These are phyloP conservation scores for Kregervanrija fluxuum DNA, from an alignment of 805 yeast genomes.

Conservation along the genomic window DNA sequence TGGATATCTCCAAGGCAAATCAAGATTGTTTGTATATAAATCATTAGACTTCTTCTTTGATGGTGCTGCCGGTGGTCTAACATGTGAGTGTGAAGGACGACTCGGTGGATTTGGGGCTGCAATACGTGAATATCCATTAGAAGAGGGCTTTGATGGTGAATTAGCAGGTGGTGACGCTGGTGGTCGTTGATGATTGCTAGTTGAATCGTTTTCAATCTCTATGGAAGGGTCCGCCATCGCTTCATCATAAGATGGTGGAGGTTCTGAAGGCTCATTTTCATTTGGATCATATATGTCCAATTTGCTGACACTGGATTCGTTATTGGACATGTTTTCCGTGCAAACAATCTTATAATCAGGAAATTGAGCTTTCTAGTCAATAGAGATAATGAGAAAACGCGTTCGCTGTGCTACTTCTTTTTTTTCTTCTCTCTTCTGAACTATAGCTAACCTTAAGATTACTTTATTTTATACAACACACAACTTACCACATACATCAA, in stretches of 20 bases:
- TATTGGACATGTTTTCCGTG: too few relatives aligned
- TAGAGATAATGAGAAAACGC: neutral
- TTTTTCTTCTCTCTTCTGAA: neutral
- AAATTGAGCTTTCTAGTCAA: too few relatives aligned
- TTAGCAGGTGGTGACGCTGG: slow-evolving; percentile 3
- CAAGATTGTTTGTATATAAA: slow-evolving; percentile 23
- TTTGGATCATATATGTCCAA: slow-evolving; percentile 10
- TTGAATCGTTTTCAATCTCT: neutral
- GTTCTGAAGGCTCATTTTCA: slow-evolving; percentile 14
- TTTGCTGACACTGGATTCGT: neutral
- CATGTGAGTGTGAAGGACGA: too few relatives aligned
- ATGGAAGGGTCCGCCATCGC: slow-evolving; percentile 18
- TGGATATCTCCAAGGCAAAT: slow-evolving; percentile 53
- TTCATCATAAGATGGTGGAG: slow-evolving; percentile 44
- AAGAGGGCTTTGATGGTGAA: neutral
- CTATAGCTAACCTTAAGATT: neutral
- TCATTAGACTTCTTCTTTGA: too few relatives aligned
- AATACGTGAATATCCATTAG: slow-evolving; percentile 1
- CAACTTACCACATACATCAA: neutral
- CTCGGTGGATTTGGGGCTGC: slow-evolving; percentile 9
- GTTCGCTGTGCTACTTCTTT: neutral
- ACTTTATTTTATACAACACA: neutral
- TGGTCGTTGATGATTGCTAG: slow-evolving; percentile 4
- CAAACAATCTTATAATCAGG: too few relatives aligned
- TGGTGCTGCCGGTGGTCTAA: too few relatives aligned